These are phyloP conservation scores for Monosporascus sp. DNA, from an alignment of 2,329 filamentous ascomycete genomes.

Conservation along the genomic window DNA sequence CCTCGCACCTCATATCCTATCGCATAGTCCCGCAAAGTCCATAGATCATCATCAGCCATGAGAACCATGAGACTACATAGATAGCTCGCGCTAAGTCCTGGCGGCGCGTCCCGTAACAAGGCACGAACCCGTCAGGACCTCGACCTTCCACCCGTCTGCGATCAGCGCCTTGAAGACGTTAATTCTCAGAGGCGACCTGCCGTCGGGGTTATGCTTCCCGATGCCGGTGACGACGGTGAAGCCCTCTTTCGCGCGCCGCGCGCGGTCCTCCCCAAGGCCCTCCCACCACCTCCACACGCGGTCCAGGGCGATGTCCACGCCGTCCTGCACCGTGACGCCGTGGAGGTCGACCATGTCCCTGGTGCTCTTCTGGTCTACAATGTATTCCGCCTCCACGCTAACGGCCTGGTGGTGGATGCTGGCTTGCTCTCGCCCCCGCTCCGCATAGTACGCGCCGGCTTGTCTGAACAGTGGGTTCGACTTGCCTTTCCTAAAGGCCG, in stretches of 20 bases:
- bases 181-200: constrained; percentile 69
- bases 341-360: constrained; percentile 67
- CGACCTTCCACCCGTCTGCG: constrained; percentile 77
- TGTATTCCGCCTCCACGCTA: constrained; percentile 62
- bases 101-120: constrained; percentile 53
- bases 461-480: constrained; percentile 70
- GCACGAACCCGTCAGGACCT: constrained; percentile 65
- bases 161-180: constrained; percentile 73
- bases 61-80: constrained; percentile 16
- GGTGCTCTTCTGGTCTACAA: constrained; percentile 64
- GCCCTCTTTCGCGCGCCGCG: constrained; percentile 41
- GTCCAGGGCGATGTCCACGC: constrained; percentile 68
- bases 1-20: too few relatives aligned
- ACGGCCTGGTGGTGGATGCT: constrained; percentile 51
- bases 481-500: constrained; percentile 43
- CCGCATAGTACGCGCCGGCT: constrained; percentile 70
- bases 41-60: background rate
- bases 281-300: constrained; percentile 73
- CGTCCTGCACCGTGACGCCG: constrained; percentile 75
- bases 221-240: constrained; percentile 77
- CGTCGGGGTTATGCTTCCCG: constrained; percentile 72
- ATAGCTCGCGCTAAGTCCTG: too few relatives aligned
- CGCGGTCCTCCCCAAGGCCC: constrained; percentile 58
- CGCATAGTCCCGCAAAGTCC: too few relatives aligned
- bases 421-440: constrained; percentile 61